These are phyloP conservation scores for Astragalus glycyphyllos DNA, from an alignment of 306 rosid species.

Conservation along the genomic window DNA sequence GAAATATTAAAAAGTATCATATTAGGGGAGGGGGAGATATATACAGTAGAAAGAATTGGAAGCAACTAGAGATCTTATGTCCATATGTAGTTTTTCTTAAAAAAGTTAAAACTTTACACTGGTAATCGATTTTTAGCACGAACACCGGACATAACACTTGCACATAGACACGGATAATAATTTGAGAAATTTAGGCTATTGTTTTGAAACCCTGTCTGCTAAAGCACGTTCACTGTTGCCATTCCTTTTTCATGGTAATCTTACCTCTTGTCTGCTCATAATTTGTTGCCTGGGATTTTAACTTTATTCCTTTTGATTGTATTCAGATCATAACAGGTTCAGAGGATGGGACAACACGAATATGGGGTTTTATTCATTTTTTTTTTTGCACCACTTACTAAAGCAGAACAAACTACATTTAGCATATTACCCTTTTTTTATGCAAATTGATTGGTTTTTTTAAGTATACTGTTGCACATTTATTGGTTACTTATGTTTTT, in stretches of 20 bases:
- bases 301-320: conserved; percentile 41
- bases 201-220: conserved; percentile 21
- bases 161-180: too few relatives aligned
- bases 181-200: not conserved
- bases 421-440: not conserved
- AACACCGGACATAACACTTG: too few relatives aligned
- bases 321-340: conserved; percentile 91
- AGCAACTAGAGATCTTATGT: conserved; percentile 1
- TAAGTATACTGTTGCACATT: conserved; percentile 22
- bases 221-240: conserved; percentile 21
- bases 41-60: conserved; percentile 16
- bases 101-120: not conserved
- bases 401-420: conserved; percentile 11
- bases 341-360: conserved; percentile 88
- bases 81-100: conserved; percentile 19
- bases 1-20: not conserved
- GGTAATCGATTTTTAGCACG: not conserved
- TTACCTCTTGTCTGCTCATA: conserved; percentile 4
- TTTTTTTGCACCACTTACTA: conserved; percentile 23
- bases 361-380: conserved; percentile 74
- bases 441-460: conserved; percentile 9
- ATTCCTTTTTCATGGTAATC: conserved; percentile 7
- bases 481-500: conserved; percentile 33
- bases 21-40: not conserved
- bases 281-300: conserved; percentile 36